phyloP scores from a whole-genome alignment of 257 asterid genomes.

The Ilex aquifolium region DNA sequence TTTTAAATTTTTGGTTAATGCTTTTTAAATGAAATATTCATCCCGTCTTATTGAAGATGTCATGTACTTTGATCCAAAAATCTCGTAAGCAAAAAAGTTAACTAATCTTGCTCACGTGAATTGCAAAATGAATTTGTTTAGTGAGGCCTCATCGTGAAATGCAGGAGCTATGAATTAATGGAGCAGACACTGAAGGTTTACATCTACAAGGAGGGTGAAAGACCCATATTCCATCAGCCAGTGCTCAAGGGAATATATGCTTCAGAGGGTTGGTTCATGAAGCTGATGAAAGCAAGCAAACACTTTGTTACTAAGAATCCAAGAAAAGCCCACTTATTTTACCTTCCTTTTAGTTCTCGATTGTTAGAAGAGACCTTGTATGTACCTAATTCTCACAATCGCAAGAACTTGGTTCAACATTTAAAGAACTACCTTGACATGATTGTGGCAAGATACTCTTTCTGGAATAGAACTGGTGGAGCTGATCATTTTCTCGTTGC shows the following conservation, averaged over 20 bases:
- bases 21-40: no score
- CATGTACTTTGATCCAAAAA: no score
- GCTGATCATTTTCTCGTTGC: conserved; percentile 82
- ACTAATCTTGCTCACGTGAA: no score
- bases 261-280: conserved; percentile 91
- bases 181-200: conserved; percentile 73
- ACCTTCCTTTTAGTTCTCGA: conserved; percentile 70
- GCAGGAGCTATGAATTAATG: conserved; percentile 86
- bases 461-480: conserved; percentile 76
- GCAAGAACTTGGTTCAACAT: conserved; percentile 28
- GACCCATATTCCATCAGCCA: conserved; percentile 70
- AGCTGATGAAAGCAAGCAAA: conserved; percentile 52
- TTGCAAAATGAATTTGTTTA: no score
- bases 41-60: no score
- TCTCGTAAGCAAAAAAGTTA: no score
- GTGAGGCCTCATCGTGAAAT: neutral
- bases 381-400: conserved; percentile 49
- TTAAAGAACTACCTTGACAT: conserved; percentile 33
- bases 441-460: conserved; percentile 37
- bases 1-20: no score
- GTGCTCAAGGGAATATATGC: conserved; percentile 80
- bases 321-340: conserved; percentile 67
- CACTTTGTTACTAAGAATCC: conserved; percentile 46
- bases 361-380: conserved; percentile 41
- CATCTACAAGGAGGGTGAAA: conserved; percentile 62